Evolutionary conservation across 768 basidiomycete species (phyloP).

Genomic region (Auricularia auricula-judae): DNA sequence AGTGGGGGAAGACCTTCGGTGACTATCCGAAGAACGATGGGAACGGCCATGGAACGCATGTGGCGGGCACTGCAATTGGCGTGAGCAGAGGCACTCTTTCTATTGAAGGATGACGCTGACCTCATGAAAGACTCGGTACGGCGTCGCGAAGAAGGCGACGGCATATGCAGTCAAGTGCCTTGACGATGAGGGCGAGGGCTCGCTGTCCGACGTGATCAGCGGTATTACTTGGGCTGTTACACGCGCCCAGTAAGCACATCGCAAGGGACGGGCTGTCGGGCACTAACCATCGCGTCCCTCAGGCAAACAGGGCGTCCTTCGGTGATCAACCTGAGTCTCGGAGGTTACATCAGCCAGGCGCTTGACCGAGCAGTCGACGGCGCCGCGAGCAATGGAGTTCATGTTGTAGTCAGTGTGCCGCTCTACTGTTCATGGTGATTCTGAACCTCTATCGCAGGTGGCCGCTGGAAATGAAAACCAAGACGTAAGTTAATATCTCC

Average conservation of each 20-base stretch:
- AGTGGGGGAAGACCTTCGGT: constrained; percentile 8
- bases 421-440: background rate
- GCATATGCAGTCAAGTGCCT: constrained; percentile 12
- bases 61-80: constrained; percentile 7
- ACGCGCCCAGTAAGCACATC: background rate
- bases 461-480: constrained; percentile 24
- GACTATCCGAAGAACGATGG: background rate
- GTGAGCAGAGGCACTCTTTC: background rate
- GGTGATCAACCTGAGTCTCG: constrained; percentile 9
- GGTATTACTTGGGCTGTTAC: constrained; percentile 9
- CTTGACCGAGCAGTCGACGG: constrained; percentile 6
- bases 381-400: constrained; percentile 6
- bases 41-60: constrained; percentile 9
- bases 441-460: constrained; percentile 21
- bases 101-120: background rate
- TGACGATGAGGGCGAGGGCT: background rate
- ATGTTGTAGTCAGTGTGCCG: constrained; percentile 1
- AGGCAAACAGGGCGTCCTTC: constrained; percentile 1
- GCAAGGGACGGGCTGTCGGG: background rate
- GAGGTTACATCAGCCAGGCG: constrained; percentile 5
- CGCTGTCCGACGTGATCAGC: constrained; percentile 8
- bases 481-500: constrained; percentile 11
- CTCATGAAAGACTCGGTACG: constrained; percentile 6
- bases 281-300: background rate
- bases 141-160: constrained; percentile 7